Evolutionary conservation across 108 stramenopile genomes (phyloP), one percentile per base, ranked within the genome.

Genomic region (Skeletonema grethae): DNA sequence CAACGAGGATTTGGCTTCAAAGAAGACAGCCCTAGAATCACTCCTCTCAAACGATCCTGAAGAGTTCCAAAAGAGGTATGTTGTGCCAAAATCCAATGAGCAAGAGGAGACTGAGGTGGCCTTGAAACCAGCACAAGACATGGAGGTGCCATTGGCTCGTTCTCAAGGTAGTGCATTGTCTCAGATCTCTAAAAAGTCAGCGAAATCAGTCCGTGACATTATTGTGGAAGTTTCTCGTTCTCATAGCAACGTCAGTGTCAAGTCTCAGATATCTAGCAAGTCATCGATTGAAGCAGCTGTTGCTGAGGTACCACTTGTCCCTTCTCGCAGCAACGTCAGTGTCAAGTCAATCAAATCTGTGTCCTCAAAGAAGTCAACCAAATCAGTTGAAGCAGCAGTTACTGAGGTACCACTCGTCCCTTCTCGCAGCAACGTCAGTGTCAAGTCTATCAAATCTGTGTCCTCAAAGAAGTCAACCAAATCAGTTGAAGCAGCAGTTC

Each of bases 31-130:
- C 7, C 41, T 76, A 6, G 43, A 60, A 10, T 60, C 75, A 10
- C 48, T 76, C 9, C 43, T 75, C 16, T 56, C 31, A 45, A 59
- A 30, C 25, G 74, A 75, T 24, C 66, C 67, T 25, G 57, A 67
- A 5, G 41, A 31, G 13, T 45, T 61, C 43, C 29, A 25, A 18
- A 58, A 39, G 20, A 28, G 35, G 4, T 28, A 38, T 38, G 36
- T 38, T 11, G 36, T 38, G 36, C 36, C 36, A 38, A 38, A 38
- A 34, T 34, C 7, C 34, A 6, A 34, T 34, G 34, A 6, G 34
- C 34, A 34, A 9, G 36, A 38, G 2, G 36, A 11, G 10, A 10
- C 11, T 38, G 10, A 38, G 9, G 36, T 38, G 36, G 0, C 36
- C 10, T 11, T 38, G 36, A 38, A 38, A 11, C 36, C 15, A n/a